Conservation (phyloP, 441 rosid genomes). For the Adansonia madagascariensis region DNA sequence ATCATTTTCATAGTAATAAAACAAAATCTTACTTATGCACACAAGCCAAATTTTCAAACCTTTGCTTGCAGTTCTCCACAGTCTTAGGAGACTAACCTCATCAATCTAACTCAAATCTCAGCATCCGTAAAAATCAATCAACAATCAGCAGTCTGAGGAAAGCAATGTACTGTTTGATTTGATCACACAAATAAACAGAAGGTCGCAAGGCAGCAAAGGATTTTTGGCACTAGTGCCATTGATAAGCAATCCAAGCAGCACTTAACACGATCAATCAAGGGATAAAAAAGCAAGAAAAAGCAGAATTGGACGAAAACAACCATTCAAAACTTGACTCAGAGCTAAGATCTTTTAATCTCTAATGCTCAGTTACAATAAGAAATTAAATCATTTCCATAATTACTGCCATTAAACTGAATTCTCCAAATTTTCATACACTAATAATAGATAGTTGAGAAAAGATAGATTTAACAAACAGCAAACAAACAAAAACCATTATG, state of each 20-base stretch:
- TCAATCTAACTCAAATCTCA: slow-evolving; percentile 15
- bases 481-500: slow-evolving; percentile 20
- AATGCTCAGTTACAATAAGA: slow-evolving; percentile 5
- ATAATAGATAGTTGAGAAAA: slow-evolving; percentile 1
- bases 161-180: slow-evolving; percentile 18
- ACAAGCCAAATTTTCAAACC: slow-evolving; percentile 1
- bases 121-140: slow-evolving; percentile 2
- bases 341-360: slow-evolving; percentile 20
- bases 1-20: slow-evolving; percentile 11
- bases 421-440: neutral
- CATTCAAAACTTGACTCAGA: slow-evolving; percentile 18
- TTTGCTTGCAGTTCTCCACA: neutral
- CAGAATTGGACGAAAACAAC: neutral
- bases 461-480: slow-evolving; percentile 11
- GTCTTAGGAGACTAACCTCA: slow-evolving; percentile 14
- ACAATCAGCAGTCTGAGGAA: neutral
- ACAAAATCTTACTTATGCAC: neutral
- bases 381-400: slow-evolving; percentile 24
- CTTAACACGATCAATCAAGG: slow-evolving; percentile 26
- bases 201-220: slow-evolving; percentile 18
- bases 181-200: slow-evolving; percentile 20
- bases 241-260: slow-evolving; percentile 24
- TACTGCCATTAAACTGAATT: slow-evolving; percentile 10
- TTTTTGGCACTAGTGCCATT: slow-evolving; percentile 12
- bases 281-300: neutral